phyloP scores from a whole-genome alignment of 108 stramenopile species.

The Cyclotella baltica region DNA sequence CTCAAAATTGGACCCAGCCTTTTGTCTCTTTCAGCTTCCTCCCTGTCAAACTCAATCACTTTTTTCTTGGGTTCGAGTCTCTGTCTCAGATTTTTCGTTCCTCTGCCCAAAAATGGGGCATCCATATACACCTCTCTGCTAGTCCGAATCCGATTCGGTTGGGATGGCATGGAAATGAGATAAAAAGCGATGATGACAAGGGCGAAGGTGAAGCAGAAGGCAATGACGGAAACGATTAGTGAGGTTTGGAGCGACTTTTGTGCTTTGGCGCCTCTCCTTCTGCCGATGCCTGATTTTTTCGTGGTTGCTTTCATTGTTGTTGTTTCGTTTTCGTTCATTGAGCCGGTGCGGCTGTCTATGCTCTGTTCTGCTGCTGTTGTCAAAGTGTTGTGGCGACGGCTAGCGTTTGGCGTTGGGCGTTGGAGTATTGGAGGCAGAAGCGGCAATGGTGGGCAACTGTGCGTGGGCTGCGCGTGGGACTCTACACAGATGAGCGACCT shows the following conservation, averaged over 20 bases:
- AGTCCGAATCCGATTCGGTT: not conserved
- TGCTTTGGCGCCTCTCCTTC: too few relatives aligned
- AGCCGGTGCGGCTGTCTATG: too few relatives aligned
- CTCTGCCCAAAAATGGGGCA: not conserved
- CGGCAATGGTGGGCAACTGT: too few relatives aligned
- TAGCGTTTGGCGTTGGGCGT: too few relatives aligned
- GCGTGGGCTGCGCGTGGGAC: too few relatives aligned
- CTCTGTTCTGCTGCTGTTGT: too few relatives aligned
- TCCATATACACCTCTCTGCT: not conserved
- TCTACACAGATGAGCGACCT: too few relatives aligned
- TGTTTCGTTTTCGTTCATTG: too few relatives aligned
- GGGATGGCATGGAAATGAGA: not conserved
- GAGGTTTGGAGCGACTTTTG: not conserved
- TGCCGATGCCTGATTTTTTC: not conserved
- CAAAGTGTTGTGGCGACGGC: too few relatives aligned
- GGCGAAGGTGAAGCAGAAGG: not conserved
- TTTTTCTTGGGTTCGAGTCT: not conserved
- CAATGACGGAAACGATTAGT: not conserved
- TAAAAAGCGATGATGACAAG: not conserved
- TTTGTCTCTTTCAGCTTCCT: not conserved
- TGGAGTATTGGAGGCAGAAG: too few relatives aligned
- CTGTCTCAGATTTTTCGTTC: not conserved
- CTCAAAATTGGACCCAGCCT: constrained; percentile 3
- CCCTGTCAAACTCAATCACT: too few relatives aligned
- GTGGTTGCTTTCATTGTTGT: not conserved